These are phyloP conservation scores for Vitis labrusca DNA, from an alignment of 164 flowering plant species.

Conservation along the genomic window DNA sequence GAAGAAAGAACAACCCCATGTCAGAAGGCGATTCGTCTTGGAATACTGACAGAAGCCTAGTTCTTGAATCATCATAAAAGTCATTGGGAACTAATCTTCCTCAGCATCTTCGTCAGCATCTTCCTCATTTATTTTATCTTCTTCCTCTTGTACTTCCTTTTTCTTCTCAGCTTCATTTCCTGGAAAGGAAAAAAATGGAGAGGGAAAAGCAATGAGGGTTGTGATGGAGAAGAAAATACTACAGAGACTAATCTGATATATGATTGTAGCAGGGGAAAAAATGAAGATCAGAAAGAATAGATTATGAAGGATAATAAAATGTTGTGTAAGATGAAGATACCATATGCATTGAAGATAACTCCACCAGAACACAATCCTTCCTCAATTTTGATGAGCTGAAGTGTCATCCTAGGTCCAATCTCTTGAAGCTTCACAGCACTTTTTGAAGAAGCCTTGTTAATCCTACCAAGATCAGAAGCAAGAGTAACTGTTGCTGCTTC, in stretches of 20 bases:
- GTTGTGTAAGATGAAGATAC: conserved; percentile 33
- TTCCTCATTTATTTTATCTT: conserved; percentile 8
- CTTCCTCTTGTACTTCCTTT: conserved; percentile 18
- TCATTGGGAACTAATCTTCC: conserved; percentile 1
- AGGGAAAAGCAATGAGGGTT: not conserved
- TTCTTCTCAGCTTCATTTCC: conserved; percentile 26
- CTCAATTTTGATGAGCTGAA: conserved; percentile 79
- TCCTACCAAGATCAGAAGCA: conserved; percentile 70
- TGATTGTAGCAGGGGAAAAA: not conserved
- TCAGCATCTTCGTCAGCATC: conserved; percentile 12
- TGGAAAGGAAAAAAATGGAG: conserved; percentile 8
- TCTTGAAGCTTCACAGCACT: conserved; percentile 97
- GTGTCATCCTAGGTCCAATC: conserved; percentile 95
- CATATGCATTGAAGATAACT: conserved; percentile 71
- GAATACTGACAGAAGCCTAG: not conserved
- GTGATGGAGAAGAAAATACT: no score
- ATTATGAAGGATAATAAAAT: not conserved
- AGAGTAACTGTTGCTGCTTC: conserved; percentile 92
- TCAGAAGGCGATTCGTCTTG: not conserved
- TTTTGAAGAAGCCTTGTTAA: conserved; percentile 76
- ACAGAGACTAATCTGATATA: no score
- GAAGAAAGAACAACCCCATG: no score
- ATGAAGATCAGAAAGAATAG: not conserved
- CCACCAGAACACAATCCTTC: conserved; percentile 87
- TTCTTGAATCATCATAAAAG: not conserved